Evolutionary conservation across 306 rosid genomes (phyloP), one percentile per base, ranked within the genome.

Genomic region (Quercus parvula): DNA sequence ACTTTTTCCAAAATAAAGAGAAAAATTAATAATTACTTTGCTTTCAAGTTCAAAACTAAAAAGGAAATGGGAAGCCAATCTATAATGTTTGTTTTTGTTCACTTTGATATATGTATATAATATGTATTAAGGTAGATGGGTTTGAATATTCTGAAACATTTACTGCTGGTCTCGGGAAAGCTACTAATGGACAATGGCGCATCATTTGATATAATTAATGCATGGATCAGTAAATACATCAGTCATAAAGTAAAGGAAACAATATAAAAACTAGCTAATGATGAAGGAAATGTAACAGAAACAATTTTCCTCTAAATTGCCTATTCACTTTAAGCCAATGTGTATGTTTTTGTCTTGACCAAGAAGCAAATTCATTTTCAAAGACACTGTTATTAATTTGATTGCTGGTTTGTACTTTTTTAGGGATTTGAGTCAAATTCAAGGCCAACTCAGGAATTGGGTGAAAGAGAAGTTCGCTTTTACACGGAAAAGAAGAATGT

Each of bases 391-490:
- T 28, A 61, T 1, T 4, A 59, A 20, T 6, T 71, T 70, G 44
- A 14, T 19, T 6, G 51, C 55, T 27, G 66, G 20, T 81, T 56
- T 70, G 77, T 44, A 2, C 7, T 17, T 17, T 51, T 11, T n/a
- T 24, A 91, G 96, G 91, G 85, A 41, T 91, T 28, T 54, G 82
- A 86, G 83, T 64, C 8, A 56, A 91, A 93, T 84, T 87, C 96
- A 81, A 86, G 97, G 78, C 96, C 96, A 78, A 84, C 73, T 5
- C 97, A 91, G 30, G 46, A 78, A n/a, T 62, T 46, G 62, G 71
- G 44, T 38, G 44, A 83, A 84, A 91, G 90, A 81, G 11, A 70
- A 72, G 85, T 91, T 79, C 51, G 72, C 81, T 76, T 86, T 2
- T 89, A 86, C 78, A 70, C 83, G 63, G 76, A 76, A 49, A 58